Conservation (phyloP, 495 filamentous ascomycete species). For the Xylaria intraflava region DNA sequence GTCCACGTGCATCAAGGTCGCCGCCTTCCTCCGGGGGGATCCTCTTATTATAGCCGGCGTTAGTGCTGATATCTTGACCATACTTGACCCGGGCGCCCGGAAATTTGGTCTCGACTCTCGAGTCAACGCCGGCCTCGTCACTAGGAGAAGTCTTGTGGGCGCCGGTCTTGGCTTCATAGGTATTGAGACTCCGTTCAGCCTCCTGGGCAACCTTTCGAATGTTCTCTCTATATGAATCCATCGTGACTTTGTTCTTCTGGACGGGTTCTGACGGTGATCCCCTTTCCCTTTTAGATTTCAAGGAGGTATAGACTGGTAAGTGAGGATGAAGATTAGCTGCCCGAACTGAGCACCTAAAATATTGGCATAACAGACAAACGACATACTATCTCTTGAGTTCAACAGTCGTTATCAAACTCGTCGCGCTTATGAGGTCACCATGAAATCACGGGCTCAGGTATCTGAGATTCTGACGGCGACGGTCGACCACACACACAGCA, state of each 20-base stretch:
- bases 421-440: constrained; percentile 17
- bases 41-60: constrained; percentile 28
- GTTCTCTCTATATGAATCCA: constrained; percentile 16
- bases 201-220: constrained; percentile 32
- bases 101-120: constrained; percentile 27
- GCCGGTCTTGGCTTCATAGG: constrained; percentile 38
- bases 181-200: constrained; percentile 45
- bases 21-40: constrained; percentile 37
- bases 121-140: constrained; percentile 29
- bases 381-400: background rate
- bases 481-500: background rate
- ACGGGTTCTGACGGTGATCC: too few relatives aligned
- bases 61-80: constrained; percentile 29
- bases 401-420: constrained; percentile 2
- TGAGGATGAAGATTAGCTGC: too few relatives aligned
- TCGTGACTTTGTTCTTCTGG: constrained; percentile 8
- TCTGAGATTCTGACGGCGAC: constrained; percentile 3
- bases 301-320: background rate
- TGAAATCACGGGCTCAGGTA: constrained; percentile 24
- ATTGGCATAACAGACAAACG: too few relatives aligned
- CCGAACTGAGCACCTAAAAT: too few relatives aligned
- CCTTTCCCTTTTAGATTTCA: background rate
- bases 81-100: constrained; percentile 26
- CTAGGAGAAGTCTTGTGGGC: constrained; percentile 12
- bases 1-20: constrained; percentile 27